A percentile compares a stretch with the other conserved stretches of the same genome.
Evolutionary conservation across 306 rosid genomes (phyloP).

Genomic region (Delonix regia): DNA sequence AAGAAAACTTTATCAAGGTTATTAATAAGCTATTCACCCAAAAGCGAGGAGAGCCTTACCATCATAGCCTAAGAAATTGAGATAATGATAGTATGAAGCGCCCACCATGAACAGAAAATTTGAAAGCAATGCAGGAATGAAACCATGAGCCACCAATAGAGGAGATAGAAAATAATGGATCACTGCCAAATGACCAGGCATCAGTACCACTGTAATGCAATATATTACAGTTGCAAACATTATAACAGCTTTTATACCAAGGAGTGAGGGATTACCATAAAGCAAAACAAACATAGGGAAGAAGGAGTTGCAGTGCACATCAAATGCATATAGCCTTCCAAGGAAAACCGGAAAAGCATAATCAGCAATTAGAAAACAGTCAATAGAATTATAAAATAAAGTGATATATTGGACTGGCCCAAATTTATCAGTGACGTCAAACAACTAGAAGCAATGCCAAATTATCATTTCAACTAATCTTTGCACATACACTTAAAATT

Average conservation of each 20-base stretch:
- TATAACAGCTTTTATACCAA: constrained; percentile 19
- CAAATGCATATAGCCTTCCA: constrained; percentile 96
- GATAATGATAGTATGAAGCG: constrained; percentile 93
- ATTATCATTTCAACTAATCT: constrained; percentile 13
- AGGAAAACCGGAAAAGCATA: constrained; percentile 26
- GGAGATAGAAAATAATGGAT: constrained; percentile 96
- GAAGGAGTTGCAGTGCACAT: constrained; percentile 99
- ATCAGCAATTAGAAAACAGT: constrained; percentile 39
- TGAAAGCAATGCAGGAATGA: constrained; percentile 87
- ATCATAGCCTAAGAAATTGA: constrained; percentile 97
- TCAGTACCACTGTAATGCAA: constrained; percentile 36
- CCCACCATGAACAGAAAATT: constrained; percentile 96
- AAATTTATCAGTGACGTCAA: constrained; percentile 12
- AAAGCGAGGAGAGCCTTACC: constrained; percentile 53
- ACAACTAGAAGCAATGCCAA: constrained; percentile 32
- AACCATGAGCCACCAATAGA: constrained; percentile 92
- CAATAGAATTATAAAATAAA: constrained; percentile 23
- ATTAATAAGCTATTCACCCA: background rate
- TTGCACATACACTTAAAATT: constrained; percentile 19
- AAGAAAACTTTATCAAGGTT: background rate
- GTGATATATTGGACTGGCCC: background rate
- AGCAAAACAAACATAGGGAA: constrained; percentile 94
- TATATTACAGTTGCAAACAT: constrained; percentile 25
- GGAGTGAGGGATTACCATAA: constrained; percentile 66
- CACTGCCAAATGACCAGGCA: constrained; percentile 71